Evolutionary conservation across 495 filamentous ascomycete species (phyloP).

Genomic region (Poronia punctata): DNA sequence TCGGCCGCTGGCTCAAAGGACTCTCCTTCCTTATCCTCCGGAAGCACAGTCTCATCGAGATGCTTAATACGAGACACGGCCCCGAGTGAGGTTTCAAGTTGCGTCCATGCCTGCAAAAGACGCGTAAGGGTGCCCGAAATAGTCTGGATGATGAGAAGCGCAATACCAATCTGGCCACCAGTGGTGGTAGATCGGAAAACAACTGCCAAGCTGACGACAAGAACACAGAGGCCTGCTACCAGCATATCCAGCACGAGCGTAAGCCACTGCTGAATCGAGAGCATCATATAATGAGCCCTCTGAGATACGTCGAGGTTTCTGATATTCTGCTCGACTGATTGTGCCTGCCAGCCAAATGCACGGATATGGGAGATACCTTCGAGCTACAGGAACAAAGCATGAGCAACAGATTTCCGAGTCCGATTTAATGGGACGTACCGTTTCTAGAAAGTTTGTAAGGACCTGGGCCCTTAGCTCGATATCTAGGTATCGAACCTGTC

Average conservation of each 20-base stretch:
- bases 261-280: constrained; percentile 48
- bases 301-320: constrained; percentile 49
- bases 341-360: constrained; percentile 50
- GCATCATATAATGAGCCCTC: constrained; percentile 52
- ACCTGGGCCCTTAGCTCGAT: constrained; percentile 50
- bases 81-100: constrained; percentile 38
- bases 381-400: constrained; percentile 46
- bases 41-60: constrained; percentile 9
- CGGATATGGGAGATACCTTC: constrained; percentile 44
- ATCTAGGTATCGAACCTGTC: constrained; percentile 53
- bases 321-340: constrained; percentile 36
- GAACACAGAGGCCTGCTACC: constrained; percentile 41
- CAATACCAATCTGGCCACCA: constrained; percentile 12
- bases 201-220: constrained; percentile 44
- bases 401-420: constrained; percentile 10
- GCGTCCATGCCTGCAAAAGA: constrained; percentile 24
- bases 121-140: constrained; percentile 13
- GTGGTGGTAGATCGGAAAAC: constrained; percentile 23
- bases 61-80: constrained; percentile 33
- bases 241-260: constrained; percentile 44
- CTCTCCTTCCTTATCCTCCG: constrained; percentile 16
- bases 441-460: too few relatives aligned
- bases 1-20: constrained; percentile 4
- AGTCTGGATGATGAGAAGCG: constrained; percentile 13
- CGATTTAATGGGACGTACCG: background rate